Evolutionary conservation across 2,329 filamentous ascomycete species (phyloP).

Genomic region (Fusarium sororula): DNA sequence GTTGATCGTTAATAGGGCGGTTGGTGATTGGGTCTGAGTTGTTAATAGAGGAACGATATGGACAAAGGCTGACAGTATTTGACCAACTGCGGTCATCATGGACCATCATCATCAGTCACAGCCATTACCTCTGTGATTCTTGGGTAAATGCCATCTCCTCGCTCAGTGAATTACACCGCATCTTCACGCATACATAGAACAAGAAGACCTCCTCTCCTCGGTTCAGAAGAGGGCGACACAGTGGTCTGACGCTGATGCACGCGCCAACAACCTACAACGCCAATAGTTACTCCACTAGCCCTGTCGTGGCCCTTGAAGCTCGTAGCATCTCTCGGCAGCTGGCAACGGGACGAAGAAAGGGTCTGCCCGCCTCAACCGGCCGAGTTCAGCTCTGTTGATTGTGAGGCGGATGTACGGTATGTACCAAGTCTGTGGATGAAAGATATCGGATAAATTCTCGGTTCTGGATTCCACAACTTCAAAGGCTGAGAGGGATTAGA

Average conservation of each 20-base stretch:
- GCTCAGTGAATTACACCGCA: not conserved
- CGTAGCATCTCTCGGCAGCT: conserved; percentile 36
- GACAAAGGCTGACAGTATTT: conserved; percentile 20
- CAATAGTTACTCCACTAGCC: conserved; percentile 32
- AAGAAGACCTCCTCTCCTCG: not conserved
- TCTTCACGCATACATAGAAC: not conserved
- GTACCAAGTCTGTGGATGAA: conserved; percentile 20
- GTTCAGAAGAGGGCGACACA: conserved; percentile 24
- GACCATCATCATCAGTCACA: not conserved
- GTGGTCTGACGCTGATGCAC: conserved; percentile 42
- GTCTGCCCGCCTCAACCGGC: conserved; percentile 25
- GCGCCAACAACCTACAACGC: conserved; percentile 31
- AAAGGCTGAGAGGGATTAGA: conserved; percentile 7
- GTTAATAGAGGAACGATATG: conserved; percentile 10
- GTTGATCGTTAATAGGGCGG: conserved; percentile 9
- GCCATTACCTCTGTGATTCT: conserved; percentile 3
- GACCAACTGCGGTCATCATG: conserved; percentile 7
- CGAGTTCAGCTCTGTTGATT: conserved; percentile 36
- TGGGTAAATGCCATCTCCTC: not conserved
- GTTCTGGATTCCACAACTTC: conserved; percentile 3
- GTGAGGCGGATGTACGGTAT: conserved; percentile 30
- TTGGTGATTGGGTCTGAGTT: conserved; percentile 17
- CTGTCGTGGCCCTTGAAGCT: conserved; percentile 29
- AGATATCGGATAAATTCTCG: conserved; percentile 20
- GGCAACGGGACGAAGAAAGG: conserved; percentile 28